Evolutionary conservation across 805 yeast genomes (phyloP), one percentile per base, ranked within the genome.

Genomic region (Yamadazyma ubonensis): DNA sequence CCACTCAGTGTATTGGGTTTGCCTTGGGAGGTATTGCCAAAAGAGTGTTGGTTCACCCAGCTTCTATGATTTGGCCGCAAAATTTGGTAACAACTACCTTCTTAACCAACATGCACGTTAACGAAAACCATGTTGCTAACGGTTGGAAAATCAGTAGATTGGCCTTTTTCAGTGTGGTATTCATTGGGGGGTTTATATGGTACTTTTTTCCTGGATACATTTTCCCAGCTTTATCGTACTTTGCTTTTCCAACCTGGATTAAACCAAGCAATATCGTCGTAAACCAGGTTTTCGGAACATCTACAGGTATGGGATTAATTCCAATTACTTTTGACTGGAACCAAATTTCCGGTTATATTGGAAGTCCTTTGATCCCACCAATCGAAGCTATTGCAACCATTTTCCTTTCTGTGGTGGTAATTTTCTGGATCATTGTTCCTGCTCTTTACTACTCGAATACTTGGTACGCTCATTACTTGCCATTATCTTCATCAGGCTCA

Each of bases 11-110:
- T 48, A 67, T 83, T 37, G 89, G 90, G 7, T 78, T 79, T 46
- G 81, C 84, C 19, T 57, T 79, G 38, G 86, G 86, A 31, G 90
- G 90, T 21, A 38, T 83, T 41, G 66, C 75, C 29, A 67, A 83
- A 47, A 71, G 75, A 47, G 65, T 80, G 25, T 67, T 83, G 45
- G 81, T 83, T 11, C 74, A 75, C 42, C 83, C 88, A 4, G 72
- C 81, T 4, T 65, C 78, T n/a, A 76, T 81, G 59, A 70, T 82
- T 37, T 85, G 90, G 90, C 91, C 91, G 4, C 59, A 76, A 2
- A 74, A 73, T 51, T 67, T 84, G 54, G 84, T 81, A 37, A 69
- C 80, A 4, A 53, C 78, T 19, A 79, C 84, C 10, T 45, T 48
- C 27, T 47, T 47, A 29, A 42, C 48, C 29, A 47, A 47, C 28